Evolutionary conservation across 2,329 filamentous ascomycete species (phyloP), one percentile per base, ranked within the genome.

Genomic region (Ophiognomonia clavigignenti-juglandacearum): DNA sequence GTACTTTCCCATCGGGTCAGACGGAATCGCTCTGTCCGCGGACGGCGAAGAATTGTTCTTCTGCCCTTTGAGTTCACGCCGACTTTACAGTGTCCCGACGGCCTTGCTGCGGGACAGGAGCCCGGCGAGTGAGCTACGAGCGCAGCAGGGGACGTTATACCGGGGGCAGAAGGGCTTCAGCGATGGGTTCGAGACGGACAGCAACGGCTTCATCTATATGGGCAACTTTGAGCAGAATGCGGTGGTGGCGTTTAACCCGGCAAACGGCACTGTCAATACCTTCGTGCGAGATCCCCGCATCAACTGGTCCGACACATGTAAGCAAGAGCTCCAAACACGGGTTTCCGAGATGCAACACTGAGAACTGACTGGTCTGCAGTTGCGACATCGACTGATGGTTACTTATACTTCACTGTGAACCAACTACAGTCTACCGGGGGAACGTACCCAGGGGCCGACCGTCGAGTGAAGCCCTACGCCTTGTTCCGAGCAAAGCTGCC

Each of bases 371-470:
- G 4, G 2, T 31, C 6, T 5, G 1, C 4, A 59, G 58, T 72
- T 53, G 64, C 64, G 4, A 61, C 66, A 4, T 65, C 60, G 2
- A 62, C 60, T 4, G 70, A 76, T 54, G 72, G 73, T 0, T 73
- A 75, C 53, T 54, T 77, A 2, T 77, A 78, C 55, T 77, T 76
- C 52, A 78, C 72, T 0, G 68, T 69, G 31, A 78, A 78, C 46
- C 73, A 77, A 60, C 60, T 77, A 4, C 51, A 52, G 10, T 42
- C 56, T n/a, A 42, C 42, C 4, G 26, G 44, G 11, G 26, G 39
- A 4, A 43, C 43, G 2, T 55, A 52, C 23, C 55, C 55, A 1
- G 43, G 53, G 3, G 52, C 49, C 6, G 50, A 59, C 31, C 53
- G 50, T 34, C 54, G 50, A 19, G 49, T 50, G 7, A 44, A 54